A percentile compares a stretch with the other conserved stretches of the same genome.
Evolutionary conservation across 1,139 yeast genomes (phyloP).

Genomic region (Tardiomyces digboiensis): DNA sequence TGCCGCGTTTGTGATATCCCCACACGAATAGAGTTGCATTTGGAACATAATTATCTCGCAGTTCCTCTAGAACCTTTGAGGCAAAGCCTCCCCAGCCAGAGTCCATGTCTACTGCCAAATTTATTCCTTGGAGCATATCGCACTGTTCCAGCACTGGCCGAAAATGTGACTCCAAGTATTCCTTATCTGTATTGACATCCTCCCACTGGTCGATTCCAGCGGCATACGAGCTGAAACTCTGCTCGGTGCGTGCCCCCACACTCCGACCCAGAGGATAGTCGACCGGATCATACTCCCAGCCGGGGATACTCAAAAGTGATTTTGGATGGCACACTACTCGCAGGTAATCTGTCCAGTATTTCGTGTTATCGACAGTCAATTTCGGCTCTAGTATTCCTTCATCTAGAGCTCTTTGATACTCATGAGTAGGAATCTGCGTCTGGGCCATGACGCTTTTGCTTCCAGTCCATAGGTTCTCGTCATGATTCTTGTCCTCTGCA

Average conservation of each 20-base stretch:
- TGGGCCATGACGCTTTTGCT: not conserved
- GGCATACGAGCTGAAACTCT: constrained; percentile 32
- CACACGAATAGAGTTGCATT: constrained; percentile 51
- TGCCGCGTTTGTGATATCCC: constrained; percentile 23
- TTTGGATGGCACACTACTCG: constrained; percentile 59
- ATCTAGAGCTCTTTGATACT: constrained; percentile 58
- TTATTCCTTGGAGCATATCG: constrained; percentile 65
- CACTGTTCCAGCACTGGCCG: constrained; percentile 65
- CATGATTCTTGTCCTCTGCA: constrained; percentile 12
- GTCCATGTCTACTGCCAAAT: constrained; percentile 57
- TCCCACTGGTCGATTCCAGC: constrained; percentile 43
- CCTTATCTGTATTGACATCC: constrained; percentile 26
- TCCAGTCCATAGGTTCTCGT: constrained; percentile 6
- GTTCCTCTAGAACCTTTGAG: constrained; percentile 36
- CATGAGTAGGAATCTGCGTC: constrained; percentile 33
- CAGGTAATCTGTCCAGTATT: constrained; percentile 78
- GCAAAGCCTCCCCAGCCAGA: constrained; percentile 83
- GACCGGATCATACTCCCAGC: constrained; percentile 45
- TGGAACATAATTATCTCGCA: constrained; percentile 67
- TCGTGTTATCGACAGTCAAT: not conserved
- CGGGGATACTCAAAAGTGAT: constrained; percentile 40
- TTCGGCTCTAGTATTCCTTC: constrained; percentile 36
- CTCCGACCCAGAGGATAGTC: constrained; percentile 33
- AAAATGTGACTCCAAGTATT: constrained; percentile 49
- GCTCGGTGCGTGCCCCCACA: constrained; percentile 20